Percentiles rank a stretch among this genome's conserved stretches.
These are phyloP conservation scores for Aspergillus sp. DNA, from an alignment of 2,329 filamentous ascomycete genomes.

Conservation along the genomic window DNA sequence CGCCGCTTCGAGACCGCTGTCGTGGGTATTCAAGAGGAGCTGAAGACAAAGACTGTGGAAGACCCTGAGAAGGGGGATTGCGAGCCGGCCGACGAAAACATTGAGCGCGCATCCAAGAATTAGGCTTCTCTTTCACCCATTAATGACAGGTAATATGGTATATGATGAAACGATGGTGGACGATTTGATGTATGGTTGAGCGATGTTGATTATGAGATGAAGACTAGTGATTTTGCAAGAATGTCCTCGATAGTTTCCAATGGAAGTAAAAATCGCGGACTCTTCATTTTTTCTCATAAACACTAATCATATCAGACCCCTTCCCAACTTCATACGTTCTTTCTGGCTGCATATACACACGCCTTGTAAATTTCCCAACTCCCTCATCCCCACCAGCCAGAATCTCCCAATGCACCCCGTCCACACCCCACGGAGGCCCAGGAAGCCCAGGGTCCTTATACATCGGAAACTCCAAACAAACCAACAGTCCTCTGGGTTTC, in stretches of 20 bases:
- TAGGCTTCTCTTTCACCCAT: background rate
- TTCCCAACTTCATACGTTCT: conserved; percentile 33
- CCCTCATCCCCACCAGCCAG: conserved; percentile 30
- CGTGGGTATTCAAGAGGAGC: conserved; percentile 37
- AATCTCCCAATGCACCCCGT: conserved; percentile 38
- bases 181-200: no score
- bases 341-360: conserved; percentile 32
- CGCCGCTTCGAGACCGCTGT: conserved; percentile 64
- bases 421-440: conserved; percentile 43
- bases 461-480: conserved; percentile 52
- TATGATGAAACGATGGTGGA: background rate
- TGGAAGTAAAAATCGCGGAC: no score
- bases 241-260: no score
- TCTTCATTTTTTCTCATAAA: conserved; percentile 21
- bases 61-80: conserved; percentile 23
- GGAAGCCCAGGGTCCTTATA: conserved; percentile 36
- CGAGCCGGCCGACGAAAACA: conserved; percentile 24
- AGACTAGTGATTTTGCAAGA: no score
- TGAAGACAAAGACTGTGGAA: conserved; percentile 21
- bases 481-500: conserved; percentile 29
- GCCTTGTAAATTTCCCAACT: conserved; percentile 23
- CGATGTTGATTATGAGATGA: no score
- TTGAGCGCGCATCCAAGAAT: conserved; percentile 15
- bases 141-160: no score
- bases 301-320: conserved; percentile 37